Conservation (phyloP, 1,139 yeast species). For the Hansenula sp. region DNA sequence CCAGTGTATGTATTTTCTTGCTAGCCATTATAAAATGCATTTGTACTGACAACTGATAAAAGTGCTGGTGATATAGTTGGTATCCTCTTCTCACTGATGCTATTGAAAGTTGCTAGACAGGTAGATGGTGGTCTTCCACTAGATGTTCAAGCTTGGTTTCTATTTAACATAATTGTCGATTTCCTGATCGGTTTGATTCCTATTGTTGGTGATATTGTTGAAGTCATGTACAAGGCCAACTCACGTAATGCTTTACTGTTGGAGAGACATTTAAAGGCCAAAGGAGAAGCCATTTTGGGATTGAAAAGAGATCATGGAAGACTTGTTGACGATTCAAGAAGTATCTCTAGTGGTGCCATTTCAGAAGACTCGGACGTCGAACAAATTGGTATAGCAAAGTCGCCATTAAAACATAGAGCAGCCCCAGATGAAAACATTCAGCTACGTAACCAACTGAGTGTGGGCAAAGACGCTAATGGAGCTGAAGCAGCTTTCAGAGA, state of each 20-base stretch:
- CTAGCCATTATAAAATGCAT: neutral
- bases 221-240: slow-evolving; percentile 69
- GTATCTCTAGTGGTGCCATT: neutral
- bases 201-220: slow-evolving; percentile 64
- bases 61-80: slow-evolving; percentile 56
- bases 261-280: slow-evolving; percentile 52
- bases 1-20: slow-evolving; percentile 36
- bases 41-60: slow-evolving; percentile 5
- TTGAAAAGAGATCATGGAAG: neutral
- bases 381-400: neutral
- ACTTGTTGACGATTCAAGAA: neutral
- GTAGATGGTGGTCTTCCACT: slow-evolving; percentile 67
- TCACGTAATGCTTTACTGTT: slow-evolving; percentile 66
- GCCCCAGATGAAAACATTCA: neutral
- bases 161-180: slow-evolving; percentile 59
- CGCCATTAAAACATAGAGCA: neutral
- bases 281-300: slow-evolving; percentile 23
- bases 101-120: slow-evolving; percentile 46
- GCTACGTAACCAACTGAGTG: slow-evolving; percentile 1
- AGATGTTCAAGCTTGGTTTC: slow-evolving; percentile 45
- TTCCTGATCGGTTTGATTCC: slow-evolving; percentile 72
- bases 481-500: neutral
- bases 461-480: neutral
- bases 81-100: slow-evolving; percentile 42
- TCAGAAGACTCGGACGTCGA: neutral